Base-by-base conservation (phyloP, 2,329 filamentous ascomycete genomes). In the Aspergillus cejpii region DNA sequence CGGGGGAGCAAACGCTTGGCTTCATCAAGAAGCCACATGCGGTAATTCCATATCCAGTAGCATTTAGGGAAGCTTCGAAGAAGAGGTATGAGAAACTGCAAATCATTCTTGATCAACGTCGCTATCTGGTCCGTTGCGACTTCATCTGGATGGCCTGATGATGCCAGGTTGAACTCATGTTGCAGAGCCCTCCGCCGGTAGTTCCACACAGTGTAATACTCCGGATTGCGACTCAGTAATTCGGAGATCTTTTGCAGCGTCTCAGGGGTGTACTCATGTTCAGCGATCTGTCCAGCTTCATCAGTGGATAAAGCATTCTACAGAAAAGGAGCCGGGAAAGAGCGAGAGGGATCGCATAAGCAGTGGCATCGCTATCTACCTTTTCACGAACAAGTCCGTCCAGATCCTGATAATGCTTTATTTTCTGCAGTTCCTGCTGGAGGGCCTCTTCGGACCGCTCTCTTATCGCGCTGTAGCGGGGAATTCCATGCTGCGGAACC, bases 11-110 rank as follows among this genome's bases (percentile, higher is more conserved):
- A 73, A 10, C 74, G 63, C 37, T 84, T 85, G 26, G 83, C 82
- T 63, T 87, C 79, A 43, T 83, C 73, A 11, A 98, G 74, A 2
- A 91, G 73, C 90, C 92, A 98, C 37, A 84, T 70, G 21, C 92
- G 83, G 67, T 96, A 91, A 57, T 95, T 94, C 92, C 92, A 98
- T 60, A 98, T 91, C 91, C 92, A 97, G 72, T 98, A 98, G 74
- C 92, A 97, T 66, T 98, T 98, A 5, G 92, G 92, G 54, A 81
- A 91, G 54, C 88, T 81, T 52, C 87, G 77, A 39, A 98, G 78
- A 15, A 98, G 76, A 0, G 87, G 87, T 31, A 96, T 79, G 26
- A 91, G 83, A 61, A 96, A 95, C 38, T 73, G 71, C 26, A 98
- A 74, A 63, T 98, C 92, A 44, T 78, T 73, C 37, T 79, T 77